These are phyloP conservation scores for Colletotrichum theobromicola DNA, from an alignment of 2,329 filamentous ascomycete genomes.

Conservation along the genomic window DNA sequence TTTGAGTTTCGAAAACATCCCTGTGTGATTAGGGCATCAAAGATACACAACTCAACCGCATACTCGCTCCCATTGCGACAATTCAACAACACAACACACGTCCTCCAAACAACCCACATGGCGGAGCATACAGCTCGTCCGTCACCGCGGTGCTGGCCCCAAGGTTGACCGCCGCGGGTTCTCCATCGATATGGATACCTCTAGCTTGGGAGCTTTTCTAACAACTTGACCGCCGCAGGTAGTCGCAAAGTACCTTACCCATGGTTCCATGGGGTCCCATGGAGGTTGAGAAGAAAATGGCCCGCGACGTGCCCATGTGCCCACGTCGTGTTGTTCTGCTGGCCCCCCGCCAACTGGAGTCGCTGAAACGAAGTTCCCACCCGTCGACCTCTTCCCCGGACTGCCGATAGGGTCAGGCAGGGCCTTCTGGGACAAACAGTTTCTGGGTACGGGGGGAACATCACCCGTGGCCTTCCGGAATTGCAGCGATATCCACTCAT, in stretches of 20 bases:
- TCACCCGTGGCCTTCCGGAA: constrained; percentile 13
- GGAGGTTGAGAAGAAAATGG: neutral
- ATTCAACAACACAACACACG: neutral
- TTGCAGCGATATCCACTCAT: constrained; percentile 3
- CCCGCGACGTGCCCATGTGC: constrained; percentile 5
- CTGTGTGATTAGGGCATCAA: neutral
- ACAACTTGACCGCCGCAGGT: neutral
- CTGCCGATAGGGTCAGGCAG: constrained; percentile 16
- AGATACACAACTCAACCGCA: neutral
- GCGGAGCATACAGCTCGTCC: neutral
- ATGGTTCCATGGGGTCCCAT: neutral
- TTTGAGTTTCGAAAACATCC: neutral
- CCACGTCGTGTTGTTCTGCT: neutral
- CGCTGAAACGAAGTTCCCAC: constrained; percentile 15
- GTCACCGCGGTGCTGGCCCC: neutral
- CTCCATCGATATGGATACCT: neutral
- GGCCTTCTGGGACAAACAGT: neutral
- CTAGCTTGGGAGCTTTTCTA: neutral
- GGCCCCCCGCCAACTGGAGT: neutral
- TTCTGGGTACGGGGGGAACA: neutral
- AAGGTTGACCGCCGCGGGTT: neutral
- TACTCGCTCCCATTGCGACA: neutral
- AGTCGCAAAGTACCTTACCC: constrained; percentile 5
- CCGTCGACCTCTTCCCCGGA: constrained; percentile 12
- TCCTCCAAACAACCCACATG: constrained; percentile 9